phyloP scores from a whole-genome alignment of 805 yeast species.

The Cyberlindnera mississippiensis region DNA sequence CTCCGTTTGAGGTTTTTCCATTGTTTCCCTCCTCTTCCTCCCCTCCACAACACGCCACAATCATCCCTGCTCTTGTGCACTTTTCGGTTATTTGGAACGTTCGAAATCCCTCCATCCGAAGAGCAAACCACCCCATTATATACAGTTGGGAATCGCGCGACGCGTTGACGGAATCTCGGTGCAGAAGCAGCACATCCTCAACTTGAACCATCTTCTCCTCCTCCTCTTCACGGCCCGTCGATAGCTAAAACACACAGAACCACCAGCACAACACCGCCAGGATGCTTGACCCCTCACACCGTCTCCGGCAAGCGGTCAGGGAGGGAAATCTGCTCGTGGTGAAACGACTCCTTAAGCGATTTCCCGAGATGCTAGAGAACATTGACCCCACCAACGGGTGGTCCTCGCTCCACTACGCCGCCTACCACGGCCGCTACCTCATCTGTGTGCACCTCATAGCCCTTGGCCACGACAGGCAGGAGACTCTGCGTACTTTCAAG shows the following conservation, averaged over 20 bases:
- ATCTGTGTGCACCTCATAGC: slow-evolving; percentile 57
- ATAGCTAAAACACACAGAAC: neutral
- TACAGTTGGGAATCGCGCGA: too few species aligned
- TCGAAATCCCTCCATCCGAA: too few species aligned
- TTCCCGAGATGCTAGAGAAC: slow-evolving; percentile 66
- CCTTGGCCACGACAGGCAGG: slow-evolving; percentile 51
- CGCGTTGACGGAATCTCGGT: too few species aligned
- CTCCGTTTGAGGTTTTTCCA: too few species aligned
- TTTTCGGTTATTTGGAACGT: too few species aligned
- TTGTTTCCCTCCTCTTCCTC: too few species aligned
- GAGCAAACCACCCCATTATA: too few species aligned
- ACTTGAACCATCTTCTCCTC: too few species aligned
- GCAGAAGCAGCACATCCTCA: too few species aligned
- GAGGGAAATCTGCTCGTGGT: slow-evolving; percentile 62
- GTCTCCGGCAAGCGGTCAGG: slow-evolving; percentile 67
- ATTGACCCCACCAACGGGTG: slow-evolving; percentile 72
- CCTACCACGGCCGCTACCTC: slow-evolving; percentile 66
- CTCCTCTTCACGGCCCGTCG: neutral
- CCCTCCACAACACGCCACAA: too few species aligned
- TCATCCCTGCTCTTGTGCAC: too few species aligned
- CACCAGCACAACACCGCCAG: neutral
- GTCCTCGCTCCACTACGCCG: slow-evolving; percentile 80
- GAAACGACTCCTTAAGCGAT: slow-evolving; percentile 58
- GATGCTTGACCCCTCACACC: slow-evolving; percentile 58
- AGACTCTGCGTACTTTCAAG: slow-evolving; percentile 48